Evolutionary conservation across 257 asterid genomes (phyloP).

Genomic region (Gardenia jasminoides): DNA sequence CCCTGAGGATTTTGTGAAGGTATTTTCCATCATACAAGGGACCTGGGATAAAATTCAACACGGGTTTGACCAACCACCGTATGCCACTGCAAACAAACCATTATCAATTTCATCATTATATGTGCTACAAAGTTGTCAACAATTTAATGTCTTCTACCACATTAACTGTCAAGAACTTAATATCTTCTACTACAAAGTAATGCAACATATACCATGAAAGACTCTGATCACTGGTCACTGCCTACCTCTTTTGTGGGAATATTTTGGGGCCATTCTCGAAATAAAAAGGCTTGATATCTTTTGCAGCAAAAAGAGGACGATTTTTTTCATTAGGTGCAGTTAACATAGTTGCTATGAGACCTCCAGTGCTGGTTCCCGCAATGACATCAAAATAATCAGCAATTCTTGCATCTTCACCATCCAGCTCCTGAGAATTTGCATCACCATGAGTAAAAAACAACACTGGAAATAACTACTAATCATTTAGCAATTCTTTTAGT

Average conservation of each 20-base stretch:
- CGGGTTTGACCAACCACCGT: conserved; percentile 15
- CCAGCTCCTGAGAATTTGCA: conserved; percentile 31
- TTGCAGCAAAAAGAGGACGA: conserved; percentile 57
- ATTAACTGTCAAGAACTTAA: too few relatives aligned
- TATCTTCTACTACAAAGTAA: too few relatives aligned
- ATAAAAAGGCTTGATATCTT: conserved; percentile 48
- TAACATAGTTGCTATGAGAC: conserved; percentile 46
- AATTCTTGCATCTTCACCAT: conserved; percentile 50
- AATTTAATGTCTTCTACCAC: neutral
- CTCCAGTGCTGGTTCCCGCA: conserved; percentile 65
- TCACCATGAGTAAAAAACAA: too few relatives aligned
- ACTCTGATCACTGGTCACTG: too few relatives aligned
- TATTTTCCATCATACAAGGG: conserved; percentile 48
- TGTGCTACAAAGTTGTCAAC: neutral
- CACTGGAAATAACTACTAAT: neutral
- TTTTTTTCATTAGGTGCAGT: conserved; percentile 40
- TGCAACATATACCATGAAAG: too few relatives aligned
- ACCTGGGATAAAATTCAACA: conserved; percentile 19
- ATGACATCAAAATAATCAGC: conserved; percentile 61
- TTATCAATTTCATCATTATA: neutral
- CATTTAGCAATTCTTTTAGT: neutral
- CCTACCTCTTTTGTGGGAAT: conserved; percentile 30
- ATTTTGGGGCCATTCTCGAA: conserved; percentile 32
- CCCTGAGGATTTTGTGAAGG: conserved; percentile 33
- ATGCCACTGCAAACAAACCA: conserved; percentile 28